These are phyloP conservation scores for Fusarium albidum DNA, from an alignment of 2,329 filamentous ascomycete genomes.

Conservation along the genomic window DNA sequence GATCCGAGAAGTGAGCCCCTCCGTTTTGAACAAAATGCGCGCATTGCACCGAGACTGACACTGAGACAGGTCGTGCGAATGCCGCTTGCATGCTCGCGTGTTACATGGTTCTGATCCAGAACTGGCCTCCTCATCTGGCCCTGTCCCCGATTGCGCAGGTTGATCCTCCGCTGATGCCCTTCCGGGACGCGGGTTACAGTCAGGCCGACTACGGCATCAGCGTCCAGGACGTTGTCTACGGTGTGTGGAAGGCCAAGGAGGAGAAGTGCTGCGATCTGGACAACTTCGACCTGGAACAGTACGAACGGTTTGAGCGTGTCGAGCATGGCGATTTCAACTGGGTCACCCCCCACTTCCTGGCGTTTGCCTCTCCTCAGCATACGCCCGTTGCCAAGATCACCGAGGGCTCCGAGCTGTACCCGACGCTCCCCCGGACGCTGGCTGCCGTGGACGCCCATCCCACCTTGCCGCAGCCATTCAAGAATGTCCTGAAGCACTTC, in stretches of 20 bases:
- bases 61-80: slow-evolving; percentile 75
- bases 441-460: slow-evolving; percentile 75
- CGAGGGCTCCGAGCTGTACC: slow-evolving; percentile 76
- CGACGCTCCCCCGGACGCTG: slow-evolving; percentile 77
- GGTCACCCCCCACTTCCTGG: slow-evolving; percentile 93
- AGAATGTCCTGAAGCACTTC: slow-evolving; percentile 94
- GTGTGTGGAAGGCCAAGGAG: slow-evolving; percentile 98
- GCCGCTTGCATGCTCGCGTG: slow-evolving; percentile 94
- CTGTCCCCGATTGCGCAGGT: slow-evolving; percentile 95
- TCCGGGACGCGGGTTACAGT: slow-evolving; percentile 97
- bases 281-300: slow-evolving; percentile 96
- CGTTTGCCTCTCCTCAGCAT: slow-evolving; percentile 94
- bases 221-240: slow-evolving; percentile 97
- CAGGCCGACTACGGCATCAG: slow-evolving; percentile 96
- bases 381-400: slow-evolving; percentile 77
- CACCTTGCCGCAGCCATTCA: slow-evolving; percentile 84
- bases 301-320: slow-evolving; percentile 93
- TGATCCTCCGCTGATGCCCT: slow-evolving; percentile 97
- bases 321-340: slow-evolving; percentile 99
- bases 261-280: slow-evolving; percentile 90
- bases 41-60: slow-evolving; percentile 23
- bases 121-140: slow-evolving; percentile 95
- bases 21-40: background rate
- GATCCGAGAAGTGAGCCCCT: slow-evolving; percentile 82
- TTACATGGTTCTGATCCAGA: slow-evolving; percentile 99